Evolutionary conservation across 768 basidiomycete genomes (phyloP).

Genomic region (Kondoa subrosea): DNA sequence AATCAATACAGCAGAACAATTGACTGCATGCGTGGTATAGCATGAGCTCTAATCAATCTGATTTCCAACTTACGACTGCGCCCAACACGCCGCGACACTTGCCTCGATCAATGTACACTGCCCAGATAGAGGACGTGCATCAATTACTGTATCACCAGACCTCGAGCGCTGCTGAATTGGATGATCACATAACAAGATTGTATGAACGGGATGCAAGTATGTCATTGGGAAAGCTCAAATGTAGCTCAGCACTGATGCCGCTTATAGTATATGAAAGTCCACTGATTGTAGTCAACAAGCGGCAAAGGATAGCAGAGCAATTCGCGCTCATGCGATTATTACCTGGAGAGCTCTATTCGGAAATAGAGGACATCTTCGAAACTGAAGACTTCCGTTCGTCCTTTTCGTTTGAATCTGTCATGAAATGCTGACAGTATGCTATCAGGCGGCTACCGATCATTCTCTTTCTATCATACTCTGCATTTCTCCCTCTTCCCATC

Average conservation of each 20-base stretch:
- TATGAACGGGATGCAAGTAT: neutral
- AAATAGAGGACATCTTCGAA: constrained; percentile 4
- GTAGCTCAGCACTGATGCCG: neutral
- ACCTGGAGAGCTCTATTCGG: constrained; percentile 6
- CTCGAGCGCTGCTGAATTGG: neutral
- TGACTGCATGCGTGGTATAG: too few relatives aligned
- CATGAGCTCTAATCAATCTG: too few relatives aligned
- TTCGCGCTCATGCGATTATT: neutral
- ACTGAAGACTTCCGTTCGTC: neutral
- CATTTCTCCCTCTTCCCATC: constrained; percentile 1
- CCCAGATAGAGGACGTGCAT: neutral
- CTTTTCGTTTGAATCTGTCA: neutral
- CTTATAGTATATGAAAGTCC: neutral
- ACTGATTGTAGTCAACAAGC: neutral
- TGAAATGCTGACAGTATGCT: neutral
- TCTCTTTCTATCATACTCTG: constrained; percentile 1
- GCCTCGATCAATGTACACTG: too few relatives aligned
- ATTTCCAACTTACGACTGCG: too few relatives aligned
- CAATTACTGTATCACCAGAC: neutral
- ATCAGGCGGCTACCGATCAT: constrained; percentile 1
- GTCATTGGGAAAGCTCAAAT: neutral
- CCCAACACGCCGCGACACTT: too few relatives aligned
- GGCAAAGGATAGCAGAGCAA: neutral
- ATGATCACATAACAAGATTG: neutral
- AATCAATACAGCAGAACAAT: too few relatives aligned